These are phyloP conservation scores for Pleurotus djamor DNA, from an alignment of 768 basidiomycete genomes.

Conservation along the genomic window DNA sequence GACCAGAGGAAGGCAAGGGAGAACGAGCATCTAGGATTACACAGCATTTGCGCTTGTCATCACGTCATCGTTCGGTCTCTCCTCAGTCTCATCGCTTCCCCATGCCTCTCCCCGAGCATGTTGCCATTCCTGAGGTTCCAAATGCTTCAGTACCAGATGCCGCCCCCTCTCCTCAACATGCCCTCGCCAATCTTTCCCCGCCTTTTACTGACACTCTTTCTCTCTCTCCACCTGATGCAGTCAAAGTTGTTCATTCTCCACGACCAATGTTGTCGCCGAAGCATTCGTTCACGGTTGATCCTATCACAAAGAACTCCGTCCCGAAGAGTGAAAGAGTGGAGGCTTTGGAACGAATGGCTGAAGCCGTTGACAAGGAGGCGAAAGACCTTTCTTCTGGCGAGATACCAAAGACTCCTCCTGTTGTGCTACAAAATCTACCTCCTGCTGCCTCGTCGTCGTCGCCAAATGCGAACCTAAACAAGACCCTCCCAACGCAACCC, in stretches of 20 bases:
- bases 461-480: slow-evolving; percentile 31
- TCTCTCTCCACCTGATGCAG: slow-evolving; percentile 17
- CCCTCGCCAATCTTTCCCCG: slow-evolving; percentile 7
- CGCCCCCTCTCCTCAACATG: neutral
- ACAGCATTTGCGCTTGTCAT: slow-evolving; percentile 54
- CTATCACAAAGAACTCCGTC: slow-evolving; percentile 31
- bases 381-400: slow-evolving; percentile 33
- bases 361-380: slow-evolving; percentile 40
- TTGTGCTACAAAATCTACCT: neutral
- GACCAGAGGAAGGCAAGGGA: slow-evolving; percentile 59
- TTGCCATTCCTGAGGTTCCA: slow-evolving; percentile 11
- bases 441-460: neutral
- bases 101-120: slow-evolving; percentile 18
- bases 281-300: slow-evolving; percentile 44
- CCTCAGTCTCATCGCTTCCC: slow-evolving; percentile 57
- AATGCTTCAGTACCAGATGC: slow-evolving; percentile 7
- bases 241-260: slow-evolving; percentile 54
- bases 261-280: slow-evolving; percentile 70
- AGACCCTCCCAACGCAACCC: slow-evolving; percentile 62
- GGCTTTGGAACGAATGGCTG: slow-evolving; percentile 72
- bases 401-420: slow-evolving; percentile 23
- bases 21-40: slow-evolving; percentile 56
- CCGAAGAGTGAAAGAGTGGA: slow-evolving; percentile 62
- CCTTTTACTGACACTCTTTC: slow-evolving; percentile 13
- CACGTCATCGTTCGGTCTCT: slow-evolving; percentile 61